Conservation (phyloP, 805 yeast species). For the Yarrowia yakushimensis region DNA sequence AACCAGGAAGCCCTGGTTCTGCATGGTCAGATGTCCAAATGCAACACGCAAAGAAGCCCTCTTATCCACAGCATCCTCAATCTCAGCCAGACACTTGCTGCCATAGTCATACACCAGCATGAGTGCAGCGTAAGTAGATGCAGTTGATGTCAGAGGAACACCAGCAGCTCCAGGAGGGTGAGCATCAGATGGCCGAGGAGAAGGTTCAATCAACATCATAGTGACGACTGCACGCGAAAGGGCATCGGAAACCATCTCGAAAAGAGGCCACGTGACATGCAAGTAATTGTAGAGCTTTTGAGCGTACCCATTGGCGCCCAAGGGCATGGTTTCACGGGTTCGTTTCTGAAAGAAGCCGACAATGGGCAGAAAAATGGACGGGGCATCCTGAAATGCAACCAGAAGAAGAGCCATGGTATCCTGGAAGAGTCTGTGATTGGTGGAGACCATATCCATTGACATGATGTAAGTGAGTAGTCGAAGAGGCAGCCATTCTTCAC, state of each 20-base stretch:
- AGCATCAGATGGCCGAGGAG: conserved; percentile 2
- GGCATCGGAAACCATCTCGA: conserved; percentile 14
- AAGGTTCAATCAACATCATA: conserved; percentile 13
- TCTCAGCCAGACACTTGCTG: conserved; percentile 11
- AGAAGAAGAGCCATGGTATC: conserved; percentile 18
- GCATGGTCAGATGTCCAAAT: conserved; percentile 9
- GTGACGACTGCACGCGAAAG: conserved; percentile 10
- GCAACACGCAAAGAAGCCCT: not conserved
- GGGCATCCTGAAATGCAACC: conserved; percentile 13
- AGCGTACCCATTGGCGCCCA: conserved; percentile 7
- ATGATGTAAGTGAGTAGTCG: conserved; percentile 9
- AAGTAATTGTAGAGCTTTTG: conserved; percentile 17
- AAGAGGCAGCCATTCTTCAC: conserved; percentile 15
- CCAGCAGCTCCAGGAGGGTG: conserved; percentile 5
- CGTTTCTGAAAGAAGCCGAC: conserved; percentile 15
- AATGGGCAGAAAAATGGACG: conserved; percentile 4
- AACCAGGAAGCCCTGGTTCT: conserved; percentile 16
- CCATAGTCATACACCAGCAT: conserved; percentile 17
- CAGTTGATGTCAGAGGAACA: not conserved
- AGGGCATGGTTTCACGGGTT: conserved; percentile 6
- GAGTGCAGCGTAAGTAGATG: conserved; percentile 7
- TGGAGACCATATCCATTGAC: conserved; percentile 17
- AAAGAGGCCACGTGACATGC: conserved; percentile 20
- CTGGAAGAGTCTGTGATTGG: conserved; percentile 7
- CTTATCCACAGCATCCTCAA: conserved; percentile 6